phyloP scores from a whole-genome alignment of 2,329 filamentous ascomycete species.

The Talaromyces sp. region DNA sequence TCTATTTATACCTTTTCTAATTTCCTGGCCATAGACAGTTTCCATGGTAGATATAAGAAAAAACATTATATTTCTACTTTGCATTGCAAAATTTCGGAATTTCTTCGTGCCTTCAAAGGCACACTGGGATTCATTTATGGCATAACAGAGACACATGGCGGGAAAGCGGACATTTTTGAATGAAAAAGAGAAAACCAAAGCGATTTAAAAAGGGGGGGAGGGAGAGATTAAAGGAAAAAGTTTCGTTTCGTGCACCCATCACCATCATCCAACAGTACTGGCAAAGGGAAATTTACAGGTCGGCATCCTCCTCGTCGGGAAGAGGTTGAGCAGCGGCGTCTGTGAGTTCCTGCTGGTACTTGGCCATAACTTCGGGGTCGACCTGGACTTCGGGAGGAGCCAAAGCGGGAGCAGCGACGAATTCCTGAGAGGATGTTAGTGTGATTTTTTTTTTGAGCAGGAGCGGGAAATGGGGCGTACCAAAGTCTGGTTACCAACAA shows the following conservation, averaged over 20 bases:
- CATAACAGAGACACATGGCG: slow-evolving; percentile 9
- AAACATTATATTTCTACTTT: slow-evolving; percentile 4
- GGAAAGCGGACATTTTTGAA: slow-evolving; percentile 20
- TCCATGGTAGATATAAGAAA: background rate
- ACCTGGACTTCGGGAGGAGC: slow-evolving; percentile 89
- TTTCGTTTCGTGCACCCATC: slow-evolving; percentile 16
- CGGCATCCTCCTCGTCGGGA: slow-evolving; percentile 85
- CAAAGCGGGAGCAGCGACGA: slow-evolving; percentile 90
- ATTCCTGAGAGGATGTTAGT: too few relatives aligned
- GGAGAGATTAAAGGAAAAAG: background rate
- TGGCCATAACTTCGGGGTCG: slow-evolving; percentile 55
- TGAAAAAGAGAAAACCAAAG: slow-evolving; percentile 23
- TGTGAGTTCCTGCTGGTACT: slow-evolving; percentile 83
- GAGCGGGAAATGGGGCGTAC: slow-evolving; percentile 48
- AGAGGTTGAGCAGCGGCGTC: slow-evolving; percentile 76
- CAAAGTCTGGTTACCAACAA: slow-evolving; percentile 84
- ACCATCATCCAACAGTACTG: background rate
- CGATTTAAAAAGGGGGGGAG: slow-evolving; percentile 17
- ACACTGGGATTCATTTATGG: slow-evolving; percentile 5
- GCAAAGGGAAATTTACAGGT: slow-evolving; percentile 36
- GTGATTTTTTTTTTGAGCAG: too few relatives aligned
- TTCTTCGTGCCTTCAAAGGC: background rate
- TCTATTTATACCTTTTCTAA: too few relatives aligned
- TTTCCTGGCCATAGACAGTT: background rate
- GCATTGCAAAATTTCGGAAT: background rate